Conservation (phyloP, 805 yeast species). For the Yamadazyma takamatsuzukensis region DNA sequence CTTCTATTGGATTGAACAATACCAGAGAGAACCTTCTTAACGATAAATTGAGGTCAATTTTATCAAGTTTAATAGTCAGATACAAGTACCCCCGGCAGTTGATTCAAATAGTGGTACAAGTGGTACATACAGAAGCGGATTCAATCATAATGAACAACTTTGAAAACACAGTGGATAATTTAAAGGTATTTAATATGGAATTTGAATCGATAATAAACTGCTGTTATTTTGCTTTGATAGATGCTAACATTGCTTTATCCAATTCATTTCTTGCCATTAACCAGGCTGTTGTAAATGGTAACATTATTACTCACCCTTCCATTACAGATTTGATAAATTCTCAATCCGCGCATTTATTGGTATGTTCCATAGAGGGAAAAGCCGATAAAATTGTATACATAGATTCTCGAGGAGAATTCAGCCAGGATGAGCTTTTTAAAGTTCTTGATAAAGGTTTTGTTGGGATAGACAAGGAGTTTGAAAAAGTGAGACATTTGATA, state of each 20-base stretch:
- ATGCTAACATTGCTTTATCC: constrained; percentile 70
- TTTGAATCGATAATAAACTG: constrained; percentile 50
- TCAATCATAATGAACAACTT: constrained; percentile 14
- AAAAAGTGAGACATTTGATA: constrained; percentile 42
- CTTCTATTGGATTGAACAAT: constrained; percentile 69
- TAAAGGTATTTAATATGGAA: constrained; percentile 47
- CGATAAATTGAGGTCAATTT: constrained; percentile 59
- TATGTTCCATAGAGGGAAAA: constrained; percentile 51
- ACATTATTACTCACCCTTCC: constrained; percentile 44
- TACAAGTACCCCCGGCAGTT: constrained; percentile 73
- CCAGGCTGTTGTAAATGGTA: constrained; percentile 15
- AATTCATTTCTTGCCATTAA: constrained; percentile 59
- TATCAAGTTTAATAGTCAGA: constrained; percentile 58
- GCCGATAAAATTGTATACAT: constrained; percentile 57
- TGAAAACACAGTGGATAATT: constrained; percentile 42
- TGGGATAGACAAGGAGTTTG: constrained; percentile 43
- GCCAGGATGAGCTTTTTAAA: constrained; percentile 49
- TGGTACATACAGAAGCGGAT: constrained; percentile 26
- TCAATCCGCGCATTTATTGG: constrained; percentile 62
- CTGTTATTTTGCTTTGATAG: constrained; percentile 67
- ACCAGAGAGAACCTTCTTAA: constrained; percentile 77
- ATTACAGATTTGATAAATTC: constrained; percentile 39
- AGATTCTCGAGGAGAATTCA: constrained; percentile 72
- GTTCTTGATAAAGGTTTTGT: constrained; percentile 51
- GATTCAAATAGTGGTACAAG: constrained; percentile 41